Evolutionary conservation across 768 basidiomycete genomes (phyloP).

Genomic region (Trametes maxima): DNA sequence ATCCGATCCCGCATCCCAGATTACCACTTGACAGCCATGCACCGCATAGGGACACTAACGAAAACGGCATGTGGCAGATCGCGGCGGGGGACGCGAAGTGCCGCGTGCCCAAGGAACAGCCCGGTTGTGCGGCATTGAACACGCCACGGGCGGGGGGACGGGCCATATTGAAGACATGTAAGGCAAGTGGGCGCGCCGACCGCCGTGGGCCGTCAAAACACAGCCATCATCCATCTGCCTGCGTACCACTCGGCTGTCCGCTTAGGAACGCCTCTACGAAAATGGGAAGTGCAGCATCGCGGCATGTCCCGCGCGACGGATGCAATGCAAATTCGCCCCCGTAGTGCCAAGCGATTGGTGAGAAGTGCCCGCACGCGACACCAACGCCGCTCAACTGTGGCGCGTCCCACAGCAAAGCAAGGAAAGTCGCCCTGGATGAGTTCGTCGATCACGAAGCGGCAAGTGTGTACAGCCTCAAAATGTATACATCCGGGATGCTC

Average conservation of each 20-base stretch:
- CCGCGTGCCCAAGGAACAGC: slow-evolving; percentile 11
- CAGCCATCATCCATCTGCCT: slow-evolving; percentile 9
- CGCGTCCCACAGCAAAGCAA: neutral
- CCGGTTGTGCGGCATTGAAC: slow-evolving; percentile 1
- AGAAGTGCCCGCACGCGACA: neutral
- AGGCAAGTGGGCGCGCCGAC: slow-evolving; percentile 5
- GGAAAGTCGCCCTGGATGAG: neutral
- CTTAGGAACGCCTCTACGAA: neutral
- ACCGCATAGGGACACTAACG: slow-evolving; percentile 5
- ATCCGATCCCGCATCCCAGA: slow-evolving; percentile 13
- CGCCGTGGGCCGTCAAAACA: neutral
- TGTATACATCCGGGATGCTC: too few relatives aligned
- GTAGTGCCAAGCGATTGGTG: neutral
- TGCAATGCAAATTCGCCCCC: neutral
- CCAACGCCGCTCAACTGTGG: neutral
- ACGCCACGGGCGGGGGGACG: neutral
- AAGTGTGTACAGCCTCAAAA: neutral
- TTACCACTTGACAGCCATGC: slow-evolving; percentile 12
- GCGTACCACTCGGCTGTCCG: neutral
- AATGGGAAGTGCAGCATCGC: neutral
- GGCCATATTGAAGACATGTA: neutral
- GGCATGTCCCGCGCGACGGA: neutral
- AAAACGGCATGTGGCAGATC: neutral
- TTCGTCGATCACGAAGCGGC: neutral
- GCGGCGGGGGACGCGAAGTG: slow-evolving; percentile 4